These are phyloP conservation scores for Flaveria trinervia DNA, from an alignment of 129 eudicot genomes.

Conservation along the genomic window DNA sequence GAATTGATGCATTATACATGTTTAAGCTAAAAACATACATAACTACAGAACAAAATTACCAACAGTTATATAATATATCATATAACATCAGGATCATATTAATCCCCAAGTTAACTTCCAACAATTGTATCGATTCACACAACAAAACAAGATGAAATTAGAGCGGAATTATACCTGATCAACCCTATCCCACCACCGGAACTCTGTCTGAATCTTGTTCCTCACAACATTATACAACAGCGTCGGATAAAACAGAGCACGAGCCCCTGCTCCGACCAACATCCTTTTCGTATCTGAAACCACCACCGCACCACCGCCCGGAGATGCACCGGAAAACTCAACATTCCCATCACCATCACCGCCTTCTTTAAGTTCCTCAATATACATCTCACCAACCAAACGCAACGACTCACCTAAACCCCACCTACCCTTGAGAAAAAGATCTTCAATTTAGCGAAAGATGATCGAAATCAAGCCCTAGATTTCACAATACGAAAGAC, in stretches of 20 bases:
- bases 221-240: conserved; percentile 74
- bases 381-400: conserved; percentile 45
- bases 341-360: conserved; percentile 32
- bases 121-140: conserved; percentile 5
- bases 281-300: conserved; percentile 56
- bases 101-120: neutral
- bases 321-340: conserved; percentile 28
- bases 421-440: conserved; percentile 15
- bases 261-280: conserved; percentile 85
- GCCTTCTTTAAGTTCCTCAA: conserved; percentile 63
- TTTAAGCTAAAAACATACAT: neutral
- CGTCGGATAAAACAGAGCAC: conserved; percentile 83
- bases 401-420: neutral
- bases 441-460: neutral
- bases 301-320: conserved; percentile 31
- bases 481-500: neutral
- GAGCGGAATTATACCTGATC: conserved; percentile 52
- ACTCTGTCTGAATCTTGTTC: conserved; percentile 73
- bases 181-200: conserved; percentile 90
- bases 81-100: conserved; percentile 9
- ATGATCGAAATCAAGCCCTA: conserved; percentile 29
- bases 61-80: neutral
- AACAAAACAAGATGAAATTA: neutral
- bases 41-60: neutral
- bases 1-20: neutral